Evolutionary conservation across 2,329 filamentous ascomycete species (phyloP), one percentile per base, ranked within the genome.

Genomic region (Fusarium papillatum): DNA sequence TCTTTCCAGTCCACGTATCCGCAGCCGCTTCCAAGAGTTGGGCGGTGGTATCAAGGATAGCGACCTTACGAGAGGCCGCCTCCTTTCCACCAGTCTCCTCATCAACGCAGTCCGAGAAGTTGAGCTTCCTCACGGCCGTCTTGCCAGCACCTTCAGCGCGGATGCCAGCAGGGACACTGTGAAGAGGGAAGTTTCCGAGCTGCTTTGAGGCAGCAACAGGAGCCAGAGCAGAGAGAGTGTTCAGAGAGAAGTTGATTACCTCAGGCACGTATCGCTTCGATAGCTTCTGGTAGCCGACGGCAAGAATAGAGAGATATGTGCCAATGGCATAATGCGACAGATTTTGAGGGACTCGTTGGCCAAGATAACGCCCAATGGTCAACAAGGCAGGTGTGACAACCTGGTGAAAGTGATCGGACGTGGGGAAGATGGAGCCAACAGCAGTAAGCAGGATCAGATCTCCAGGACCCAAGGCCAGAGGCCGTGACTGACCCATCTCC

Each of bases 331-430:
- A 90, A 76, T 97, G 94, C 10, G 88, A 85, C 6, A 95, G 84
- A 10, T 86, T 87, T 53, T 90, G 87, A 1, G 95, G 92, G 0
- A 93, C 88, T 68, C 92, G 95, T 78, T 98, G 92, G 2, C 94
- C 95, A 31, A 99, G 89, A 84, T 94, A 98, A 66, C 95, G 92
- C 16, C 90, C 91, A 84, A 98, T 95, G n/a, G 93, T 90, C 7
- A 98, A 91, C 84, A 95, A 94, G 1, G 96, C 94, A 3, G 97
- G 97, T 2, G 97, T 99, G 48, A 95, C 94, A 41, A 98, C 95
- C 79, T 97, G 94, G 80, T 99, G 97, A 84, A 98, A 99, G 84
- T 98, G 96, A 84, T 99, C 97, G 0, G 96, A 98, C 0, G 97
- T 98, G 7, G 97, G 96, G 80, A 98, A 99, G 65, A 97, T 94